Base-by-base conservation (phyloP, 805 yeast species). In the Saturnispora saitoi region DNA sequence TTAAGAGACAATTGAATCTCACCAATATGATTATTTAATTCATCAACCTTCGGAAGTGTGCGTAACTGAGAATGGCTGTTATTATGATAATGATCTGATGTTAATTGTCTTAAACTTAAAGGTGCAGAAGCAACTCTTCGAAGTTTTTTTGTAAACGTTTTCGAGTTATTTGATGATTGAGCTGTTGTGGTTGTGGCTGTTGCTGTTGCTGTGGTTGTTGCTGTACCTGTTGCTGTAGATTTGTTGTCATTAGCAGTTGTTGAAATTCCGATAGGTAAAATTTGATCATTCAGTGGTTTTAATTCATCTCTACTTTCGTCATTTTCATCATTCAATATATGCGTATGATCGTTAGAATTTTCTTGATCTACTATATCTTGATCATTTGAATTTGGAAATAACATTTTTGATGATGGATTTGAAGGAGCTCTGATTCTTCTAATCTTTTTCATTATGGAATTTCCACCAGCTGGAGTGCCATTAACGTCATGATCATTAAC, bases 111-210 rank as follows among this genome's bases (percentile, higher is more conserved):
- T 24, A 78, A 59, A 9, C 75, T 84, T 48, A 83, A 70, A 10
- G 95, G 95, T 1, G 93, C 95, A 0, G 95, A 86, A 0, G 95
- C 90, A 1, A 85, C 95, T 52, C 95, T 71, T 51, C 93, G 70
- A 22, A 86, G 66, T 19, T 71, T 70, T 38, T 69, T 65, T 19
- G 68, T 73, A 36, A 73, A 58, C 1, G 58, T 55, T 20, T 49
- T 42, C 2, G 32, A 36, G 20, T 36, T 37, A 7, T 37, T 37
- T 11, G 22, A 14, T 22, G 26, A 20, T n/a, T 37, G 26, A 4
- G 29, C 22, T 7, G 20, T 20, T 10, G 15, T 11, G 22, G 24
- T 37, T 14, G 10, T 37, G 28, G 24, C 12, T 4, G 40, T n/a
- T 14, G 29, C 30, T n/a, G n/a, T n/a, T n/a, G n/a, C n/a, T n/a